Evolutionary conservation across 495 filamentous ascomycete genomes (phyloP), one percentile per base, ranked within the genome.

Genomic region (Trichoderma erinaceum): DNA sequence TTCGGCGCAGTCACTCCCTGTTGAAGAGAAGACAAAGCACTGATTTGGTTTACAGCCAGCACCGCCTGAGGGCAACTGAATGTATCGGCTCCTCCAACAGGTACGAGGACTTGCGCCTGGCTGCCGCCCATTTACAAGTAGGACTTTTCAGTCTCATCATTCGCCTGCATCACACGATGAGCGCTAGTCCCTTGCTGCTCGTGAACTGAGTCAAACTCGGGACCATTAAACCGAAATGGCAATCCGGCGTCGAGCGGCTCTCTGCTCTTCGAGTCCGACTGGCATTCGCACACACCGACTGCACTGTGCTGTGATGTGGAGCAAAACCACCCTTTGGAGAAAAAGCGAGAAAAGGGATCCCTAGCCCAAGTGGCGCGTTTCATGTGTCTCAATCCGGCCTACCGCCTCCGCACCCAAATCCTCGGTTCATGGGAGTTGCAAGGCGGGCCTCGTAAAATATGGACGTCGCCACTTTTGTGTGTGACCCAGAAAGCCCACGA

Each of bases 351-450:
- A 61, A 61, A 32, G 56, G 56, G 25, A 32, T 32, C 56, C 25
- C 25, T 15, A 18, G 23, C 16, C 56, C 4, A 32, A 32, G 56
- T 61, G 56, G 56, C 56, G 56, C 56, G 56, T 61, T 61, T 61
- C 56, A 61, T 61, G 56, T 61, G 56, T 61, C 56, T 25, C 27
- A 61, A 61, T 61, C 56, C 11, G 56, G 56, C 56, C 56, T 61
- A 32, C 25, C 27, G 56, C 56, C 56, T 61, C 56, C 25, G 56
- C 56, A 61, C 56, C 56, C 56, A 61, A 61, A 61, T 61, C 56
- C 56, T 61, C 56, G 56, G 56, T 61, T 61, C 56, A 61, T 61
- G 56, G 56, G 25, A 29, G 56, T 61, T 18, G 44, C 44, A n/a
- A 11, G 44, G 56, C 10, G 48, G 18, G 15, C 25, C 15, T 61